Percentiles rank a stretch among this genome's conserved stretches.
These are phyloP conservation scores for Carex arenaria DNA, from an alignment of 202 grass and related monocot species.

Conservation along the genomic window DNA sequence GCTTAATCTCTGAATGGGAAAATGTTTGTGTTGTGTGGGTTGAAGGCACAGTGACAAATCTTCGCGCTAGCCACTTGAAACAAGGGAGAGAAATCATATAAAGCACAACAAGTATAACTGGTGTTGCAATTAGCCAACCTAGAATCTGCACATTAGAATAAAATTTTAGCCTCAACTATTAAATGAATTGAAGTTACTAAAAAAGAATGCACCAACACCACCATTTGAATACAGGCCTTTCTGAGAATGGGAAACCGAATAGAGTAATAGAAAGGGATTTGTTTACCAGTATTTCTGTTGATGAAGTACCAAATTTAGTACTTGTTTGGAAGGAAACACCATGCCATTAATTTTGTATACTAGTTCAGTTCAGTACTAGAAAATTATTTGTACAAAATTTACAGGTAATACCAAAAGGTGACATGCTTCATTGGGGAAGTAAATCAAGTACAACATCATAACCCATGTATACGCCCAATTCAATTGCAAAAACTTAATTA, in stretches of 20 bases:
- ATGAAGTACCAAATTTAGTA: neutral
- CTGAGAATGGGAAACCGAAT: neutral
- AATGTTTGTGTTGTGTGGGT: conserved; percentile 41
- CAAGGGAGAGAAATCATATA: conserved; percentile 45
- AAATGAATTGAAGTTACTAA: neutral
- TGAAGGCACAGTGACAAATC: conserved; percentile 36
- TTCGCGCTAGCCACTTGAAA: conserved; percentile 56
- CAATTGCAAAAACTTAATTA: neutral
- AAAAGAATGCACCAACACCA: neutral
- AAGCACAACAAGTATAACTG: conserved; percentile 40
- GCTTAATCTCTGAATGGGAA: neutral
- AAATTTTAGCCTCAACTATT: conserved; percentile 1
- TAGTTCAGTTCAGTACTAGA: neutral
- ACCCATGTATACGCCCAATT: neutral
- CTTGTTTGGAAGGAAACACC: neutral
- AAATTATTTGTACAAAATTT: neutral
- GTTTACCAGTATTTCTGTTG: neutral
- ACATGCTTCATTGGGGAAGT: neutral
- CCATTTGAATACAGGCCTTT: neutral
- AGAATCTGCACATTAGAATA: conserved; percentile 41
- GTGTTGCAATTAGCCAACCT: conserved; percentile 61
- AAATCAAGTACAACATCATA: neutral
- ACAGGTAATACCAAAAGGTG: neutral
- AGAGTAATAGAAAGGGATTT: neutral
- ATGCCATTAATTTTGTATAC: neutral